These are phyloP conservation scores for Citrus sp. DNA, from an alignment of 345 rosid genomes.

Conservation along the genomic window DNA sequence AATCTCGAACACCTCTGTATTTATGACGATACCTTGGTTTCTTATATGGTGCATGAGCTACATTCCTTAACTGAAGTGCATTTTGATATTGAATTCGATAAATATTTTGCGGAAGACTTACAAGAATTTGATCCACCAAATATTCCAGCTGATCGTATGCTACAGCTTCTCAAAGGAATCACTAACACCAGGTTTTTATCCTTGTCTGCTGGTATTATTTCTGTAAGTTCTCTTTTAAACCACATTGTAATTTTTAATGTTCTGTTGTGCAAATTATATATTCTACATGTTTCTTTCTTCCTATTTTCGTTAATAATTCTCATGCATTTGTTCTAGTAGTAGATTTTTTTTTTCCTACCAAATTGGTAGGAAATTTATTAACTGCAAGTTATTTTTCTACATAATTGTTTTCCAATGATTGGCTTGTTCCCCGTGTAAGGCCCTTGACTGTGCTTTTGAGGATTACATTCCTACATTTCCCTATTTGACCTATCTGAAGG, in stretches of 20 bases:
- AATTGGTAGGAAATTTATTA: background rate
- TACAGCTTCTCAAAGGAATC: conserved; percentile 3
- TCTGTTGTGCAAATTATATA: background rate
- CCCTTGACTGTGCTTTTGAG: background rate
- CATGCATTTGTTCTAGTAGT: background rate
- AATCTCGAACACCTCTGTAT: background rate
- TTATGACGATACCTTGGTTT: background rate
- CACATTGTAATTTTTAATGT: background rate
- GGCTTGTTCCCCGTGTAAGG: background rate
- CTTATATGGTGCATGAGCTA: background rate
- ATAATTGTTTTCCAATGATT: background rate
- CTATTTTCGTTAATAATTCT: background rate
- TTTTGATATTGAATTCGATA: background rate
- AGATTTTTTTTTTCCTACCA: background rate
- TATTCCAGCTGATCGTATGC: background rate
- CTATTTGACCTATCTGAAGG: background rate
- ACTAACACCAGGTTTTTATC: background rate
- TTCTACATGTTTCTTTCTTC: background rate
- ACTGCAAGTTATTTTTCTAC: background rate
- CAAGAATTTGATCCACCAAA: no score
- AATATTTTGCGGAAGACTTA: no score
- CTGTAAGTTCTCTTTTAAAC: background rate
- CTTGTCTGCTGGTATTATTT: background rate
- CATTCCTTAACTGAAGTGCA: background rate
- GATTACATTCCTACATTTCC: background rate